These are phyloP conservation scores for thale cress (Arabidopsis thaliana) DNA, from an alignment of 345 rosid genomes.

Conservation along the genomic window DNA sequence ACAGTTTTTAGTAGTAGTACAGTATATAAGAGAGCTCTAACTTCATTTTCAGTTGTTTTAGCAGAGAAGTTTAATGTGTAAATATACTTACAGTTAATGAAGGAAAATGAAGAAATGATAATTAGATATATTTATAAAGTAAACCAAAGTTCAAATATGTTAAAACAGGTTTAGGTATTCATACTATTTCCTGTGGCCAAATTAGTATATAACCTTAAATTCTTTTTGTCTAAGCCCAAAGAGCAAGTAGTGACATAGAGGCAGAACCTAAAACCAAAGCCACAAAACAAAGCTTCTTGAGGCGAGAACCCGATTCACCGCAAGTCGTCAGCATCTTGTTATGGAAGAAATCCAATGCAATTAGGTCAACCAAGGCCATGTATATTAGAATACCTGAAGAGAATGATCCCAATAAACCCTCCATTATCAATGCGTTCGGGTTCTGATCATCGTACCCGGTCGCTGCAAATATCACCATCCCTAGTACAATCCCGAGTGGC, in stretches of 20 bases:
- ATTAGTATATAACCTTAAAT: background rate
- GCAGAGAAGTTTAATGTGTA: constrained; percentile 31
- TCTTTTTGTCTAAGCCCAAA: constrained; percentile 69
- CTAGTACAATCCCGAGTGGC: constrained; percentile 82
- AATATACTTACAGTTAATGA: constrained; percentile 26
- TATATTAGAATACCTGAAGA: constrained; percentile 89
- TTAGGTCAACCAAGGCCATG: constrained; percentile 95
- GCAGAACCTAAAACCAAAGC: constrained; percentile 75
- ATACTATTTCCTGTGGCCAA: constrained; percentile 1
- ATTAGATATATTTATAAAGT: constrained; percentile 9
- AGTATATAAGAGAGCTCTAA: constrained; percentile 19
- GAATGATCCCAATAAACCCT: constrained; percentile 80
- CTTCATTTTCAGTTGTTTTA: constrained; percentile 19
- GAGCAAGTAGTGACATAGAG: constrained; percentile 90
- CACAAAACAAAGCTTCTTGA: constrained; percentile 78
- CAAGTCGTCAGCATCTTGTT: constrained; percentile 66
- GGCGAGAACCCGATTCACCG: constrained; percentile 50
- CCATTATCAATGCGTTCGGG: constrained; percentile 81
- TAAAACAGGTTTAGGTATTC: constrained; percentile 12
- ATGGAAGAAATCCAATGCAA: constrained; percentile 87
- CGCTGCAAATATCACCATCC: constrained; percentile 76
- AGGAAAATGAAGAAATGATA: constrained; percentile 23
- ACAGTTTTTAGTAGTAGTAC: constrained; percentile 12
- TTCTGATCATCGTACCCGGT: constrained; percentile 86
- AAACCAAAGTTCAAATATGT: background rate